A percentile compares a stretch with the other conserved stretches of the same genome.
Conservation (phyloP, 495 filamentous ascomycete genomes). For the Annulohypoxylon nitens region DNA sequence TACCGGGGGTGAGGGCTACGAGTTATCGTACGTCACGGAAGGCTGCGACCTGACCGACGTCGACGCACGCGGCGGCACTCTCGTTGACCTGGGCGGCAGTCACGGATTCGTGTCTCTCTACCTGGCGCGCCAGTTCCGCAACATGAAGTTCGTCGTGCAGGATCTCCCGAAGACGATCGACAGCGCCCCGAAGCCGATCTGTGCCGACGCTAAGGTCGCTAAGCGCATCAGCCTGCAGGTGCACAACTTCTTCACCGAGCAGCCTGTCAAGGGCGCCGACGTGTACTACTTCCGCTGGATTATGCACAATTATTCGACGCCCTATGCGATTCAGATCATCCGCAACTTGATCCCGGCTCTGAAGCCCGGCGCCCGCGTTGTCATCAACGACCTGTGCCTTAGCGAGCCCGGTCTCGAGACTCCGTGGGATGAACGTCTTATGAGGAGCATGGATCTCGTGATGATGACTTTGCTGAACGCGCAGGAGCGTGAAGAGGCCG, state of each 20-base stretch:
- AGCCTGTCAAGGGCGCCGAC: constrained; percentile 66
- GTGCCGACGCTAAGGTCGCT: constrained; percentile 55
- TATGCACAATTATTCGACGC: constrained; percentile 71
- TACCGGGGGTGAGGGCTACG: constrained; percentile 64
- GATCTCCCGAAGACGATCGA: constrained; percentile 64
- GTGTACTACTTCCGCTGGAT: constrained; percentile 71
- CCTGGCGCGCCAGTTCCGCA: constrained; percentile 60
- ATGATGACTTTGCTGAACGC: constrained; percentile 69
- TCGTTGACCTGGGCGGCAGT: constrained; percentile 70
- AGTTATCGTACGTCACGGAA: constrained; percentile 57
- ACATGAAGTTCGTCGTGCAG: constrained; percentile 69
- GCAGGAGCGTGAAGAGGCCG: constrained; percentile 64
- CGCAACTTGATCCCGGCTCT: constrained; percentile 66
- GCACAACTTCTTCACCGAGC: constrained; percentile 69
- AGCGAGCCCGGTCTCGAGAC: constrained; percentile 58
- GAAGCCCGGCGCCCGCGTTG: constrained; percentile 64
- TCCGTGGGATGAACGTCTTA: constrained; percentile 63
- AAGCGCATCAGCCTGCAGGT: constrained; percentile 59
- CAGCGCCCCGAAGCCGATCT: constrained; percentile 58
- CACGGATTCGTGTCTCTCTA: constrained; percentile 67
- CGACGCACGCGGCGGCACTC: constrained; percentile 54
- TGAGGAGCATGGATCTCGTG: constrained; percentile 69
- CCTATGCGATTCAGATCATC: constrained; percentile 68
- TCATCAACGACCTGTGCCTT: constrained; percentile 68
- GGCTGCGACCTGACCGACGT: constrained; percentile 60